Evolutionary conservation across 176 grass and related monocot genomes (phyloP), one percentile per base, ranked within the genome.

Genomic region (Rhipidocladum racemiflorum): DNA sequence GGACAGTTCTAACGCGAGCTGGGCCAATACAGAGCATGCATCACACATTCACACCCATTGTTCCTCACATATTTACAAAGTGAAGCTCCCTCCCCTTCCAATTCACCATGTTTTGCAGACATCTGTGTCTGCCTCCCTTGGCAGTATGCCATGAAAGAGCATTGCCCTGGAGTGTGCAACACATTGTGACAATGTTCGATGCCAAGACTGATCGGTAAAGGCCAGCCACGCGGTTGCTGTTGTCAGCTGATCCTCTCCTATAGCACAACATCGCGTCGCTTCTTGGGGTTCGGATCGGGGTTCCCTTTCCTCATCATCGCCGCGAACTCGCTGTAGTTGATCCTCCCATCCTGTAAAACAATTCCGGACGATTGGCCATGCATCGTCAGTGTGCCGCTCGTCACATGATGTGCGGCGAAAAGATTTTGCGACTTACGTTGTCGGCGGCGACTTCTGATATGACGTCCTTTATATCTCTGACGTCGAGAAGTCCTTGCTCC

Each of bases 271-370:
- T 96, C 88, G 57, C 93, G 93, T 45, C 93, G 74, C 48, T 96
- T 96, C 93, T 91, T 92, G n/a, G 88, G 90, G 66, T 85, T 84
- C 60, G 71, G 89, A 60, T 96, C 93, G 5, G 86, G 85, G 46
- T 81, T 87, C 71, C 90, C 93, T 85, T 96, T 96, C 86, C 80
- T 77, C 93, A 96, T 96, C 93, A 96, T 96, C 4, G 90, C 88
- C 81, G 69, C 80, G 84, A 92, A 96, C 87, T 96, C 93, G 25
- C 74, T 84, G 83, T 96, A 96, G 82, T 96, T 75, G 65, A 92
- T 96, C 89, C 90, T 91, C 76, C 93, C 93, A 69, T 96, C 93
- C 93, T 92, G 85, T 40, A 54, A 1, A 24, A 40, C 3, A 75
- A 34, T 65, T 25, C 12, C 54, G 75, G 18, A 44, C 36, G 20